These are phyloP conservation scores for Tricholoma furcatifolium DNA, from an alignment of 768 basidiomycete genomes.

Conservation along the genomic window DNA sequence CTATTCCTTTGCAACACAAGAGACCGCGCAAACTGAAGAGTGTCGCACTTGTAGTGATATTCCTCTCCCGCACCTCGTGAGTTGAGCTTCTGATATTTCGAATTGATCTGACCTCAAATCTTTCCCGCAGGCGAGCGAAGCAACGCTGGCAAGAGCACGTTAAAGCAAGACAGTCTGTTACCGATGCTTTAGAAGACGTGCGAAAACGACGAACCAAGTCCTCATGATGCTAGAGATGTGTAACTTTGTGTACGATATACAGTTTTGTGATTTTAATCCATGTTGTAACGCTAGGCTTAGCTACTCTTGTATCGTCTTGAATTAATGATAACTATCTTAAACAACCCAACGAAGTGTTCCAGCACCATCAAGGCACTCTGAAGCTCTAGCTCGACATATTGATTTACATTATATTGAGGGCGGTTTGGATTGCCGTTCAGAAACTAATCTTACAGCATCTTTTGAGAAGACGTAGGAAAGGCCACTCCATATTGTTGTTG, in stretches of 20 bases:
- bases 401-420: slow-evolving; percentile 17
- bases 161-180: slow-evolving; percentile 57
- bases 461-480: slow-evolving; percentile 77
- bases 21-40: slow-evolving; percentile 55
- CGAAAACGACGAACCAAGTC: slow-evolving; percentile 45
- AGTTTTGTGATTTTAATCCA: slow-evolving; percentile 1
- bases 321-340: not conserved
- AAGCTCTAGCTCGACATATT: not conserved
- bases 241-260: slow-evolving; percentile 9
- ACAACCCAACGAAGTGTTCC: not conserved
- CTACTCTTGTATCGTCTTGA: slow-evolving; percentile 6
- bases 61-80: slow-evolving; percentile 65
- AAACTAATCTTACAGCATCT: slow-evolving; percentile 65
- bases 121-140: slow-evolving; percentile 51
- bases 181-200: slow-evolving; percentile 70
- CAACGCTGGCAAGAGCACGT: slow-evolving; percentile 63
- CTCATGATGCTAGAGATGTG: slow-evolving; percentile 8
- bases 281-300: slow-evolving; percentile 9
- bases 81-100: slow-evolving; percentile 20
- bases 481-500: slow-evolving; percentile 92
- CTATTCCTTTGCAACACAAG: slow-evolving; percentile 32
- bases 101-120: not conserved
- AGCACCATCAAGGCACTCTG: too few species aligned
- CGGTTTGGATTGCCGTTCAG: slow-evolving; percentile 29
- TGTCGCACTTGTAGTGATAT: slow-evolving; percentile 56